These are phyloP conservation scores for Cocos nucifera DNA, from an alignment of 176 grass and related monocot genomes.

Conservation along the genomic window DNA sequence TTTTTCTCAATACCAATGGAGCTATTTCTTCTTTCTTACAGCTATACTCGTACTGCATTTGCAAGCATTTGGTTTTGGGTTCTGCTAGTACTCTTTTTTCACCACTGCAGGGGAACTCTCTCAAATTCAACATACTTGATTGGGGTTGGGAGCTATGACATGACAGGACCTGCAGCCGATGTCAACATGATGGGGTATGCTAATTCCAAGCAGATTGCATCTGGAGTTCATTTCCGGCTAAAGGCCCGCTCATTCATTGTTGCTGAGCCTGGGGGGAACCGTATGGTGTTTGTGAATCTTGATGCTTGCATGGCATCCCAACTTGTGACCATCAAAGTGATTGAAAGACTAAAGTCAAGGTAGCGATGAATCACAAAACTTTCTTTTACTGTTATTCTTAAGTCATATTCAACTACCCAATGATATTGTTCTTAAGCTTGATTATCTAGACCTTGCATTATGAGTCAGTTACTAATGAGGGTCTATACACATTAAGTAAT, in stretches of 20 bases:
- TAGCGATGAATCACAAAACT: background rate
- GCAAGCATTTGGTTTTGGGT: conserved; percentile 36
- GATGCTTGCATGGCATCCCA: conserved; percentile 99
- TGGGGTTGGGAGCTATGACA: conserved; percentile 86
- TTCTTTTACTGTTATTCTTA: conserved; percentile 5
- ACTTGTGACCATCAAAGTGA: conserved; percentile 80
- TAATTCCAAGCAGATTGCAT: conserved; percentile 67
- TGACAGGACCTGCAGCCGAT: conserved; percentile 93
- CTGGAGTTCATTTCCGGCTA: conserved; percentile 91
- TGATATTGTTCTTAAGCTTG: no score
- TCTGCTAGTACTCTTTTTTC: conserved; percentile 41
- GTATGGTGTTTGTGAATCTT: conserved; percentile 90
- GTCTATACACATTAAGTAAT: no score
- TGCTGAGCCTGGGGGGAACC: conserved; percentile 70
- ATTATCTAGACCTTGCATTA: no score
- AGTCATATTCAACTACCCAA: background rate
- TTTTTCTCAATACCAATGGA: conserved; percentile 44
- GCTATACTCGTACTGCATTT: conserved; percentile 2
- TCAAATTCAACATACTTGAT: conserved; percentile 64
- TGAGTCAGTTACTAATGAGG: no score
- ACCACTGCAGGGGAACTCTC: conserved; percentile 30
- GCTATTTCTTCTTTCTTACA: conserved; percentile 20
- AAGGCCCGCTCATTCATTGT: conserved; percentile 92
- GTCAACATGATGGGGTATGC: conserved; percentile 99
- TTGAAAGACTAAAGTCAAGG: conserved; percentile 92